Evolutionary conservation across 179 eudicot genomes (phyloP).

Genomic region (Beta corolliflora): DNA sequence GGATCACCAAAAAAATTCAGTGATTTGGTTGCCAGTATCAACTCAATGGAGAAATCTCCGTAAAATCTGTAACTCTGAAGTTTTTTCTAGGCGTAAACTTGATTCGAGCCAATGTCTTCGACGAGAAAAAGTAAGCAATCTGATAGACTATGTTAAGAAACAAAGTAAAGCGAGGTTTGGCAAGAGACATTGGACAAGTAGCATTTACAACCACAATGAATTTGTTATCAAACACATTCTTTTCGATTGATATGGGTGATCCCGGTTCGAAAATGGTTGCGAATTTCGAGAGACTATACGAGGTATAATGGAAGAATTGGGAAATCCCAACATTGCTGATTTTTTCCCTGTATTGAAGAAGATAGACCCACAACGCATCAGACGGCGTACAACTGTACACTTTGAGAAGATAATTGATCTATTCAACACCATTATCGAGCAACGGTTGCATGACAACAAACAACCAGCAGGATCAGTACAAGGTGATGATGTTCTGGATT

Average conservation of each 20-base stretch:
- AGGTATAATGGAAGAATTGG: conserved; percentile 41
- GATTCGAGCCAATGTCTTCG: conserved; percentile 1
- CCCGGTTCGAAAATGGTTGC: conserved; percentile 26
- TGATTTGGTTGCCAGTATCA: conserved; percentile 25
- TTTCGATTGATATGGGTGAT: conserved; percentile 43
- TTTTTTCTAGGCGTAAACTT: conserved; percentile 8
- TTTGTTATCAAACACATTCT: conserved; percentile 34
- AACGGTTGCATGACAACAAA: conserved; percentile 3
- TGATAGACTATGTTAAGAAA: neutral
- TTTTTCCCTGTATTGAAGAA: conserved; percentile 45
- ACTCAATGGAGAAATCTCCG: conserved; percentile 22
- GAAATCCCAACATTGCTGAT: conserved; percentile 53
- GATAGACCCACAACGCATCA: conserved; percentile 51
- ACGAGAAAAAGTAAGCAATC: conserved; percentile 14
- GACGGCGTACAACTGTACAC: conserved; percentile 29
- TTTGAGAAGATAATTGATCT: conserved; percentile 13
- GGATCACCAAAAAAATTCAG: conserved; percentile 18
- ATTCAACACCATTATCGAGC: neutral
- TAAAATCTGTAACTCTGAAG: conserved; percentile 15
- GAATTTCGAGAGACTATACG: conserved; percentile 38
- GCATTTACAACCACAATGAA: conserved; percentile 30
- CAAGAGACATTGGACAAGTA: conserved; percentile 24
- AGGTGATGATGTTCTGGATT: conserved; percentile 8
- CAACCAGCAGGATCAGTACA: neutral
- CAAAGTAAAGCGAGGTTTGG: neutral